Evolutionary conservation across 495 filamentous ascomycete species (phyloP), one percentile per base, ranked within the genome.

Genomic region (Penicillium cataractarum): DNA sequence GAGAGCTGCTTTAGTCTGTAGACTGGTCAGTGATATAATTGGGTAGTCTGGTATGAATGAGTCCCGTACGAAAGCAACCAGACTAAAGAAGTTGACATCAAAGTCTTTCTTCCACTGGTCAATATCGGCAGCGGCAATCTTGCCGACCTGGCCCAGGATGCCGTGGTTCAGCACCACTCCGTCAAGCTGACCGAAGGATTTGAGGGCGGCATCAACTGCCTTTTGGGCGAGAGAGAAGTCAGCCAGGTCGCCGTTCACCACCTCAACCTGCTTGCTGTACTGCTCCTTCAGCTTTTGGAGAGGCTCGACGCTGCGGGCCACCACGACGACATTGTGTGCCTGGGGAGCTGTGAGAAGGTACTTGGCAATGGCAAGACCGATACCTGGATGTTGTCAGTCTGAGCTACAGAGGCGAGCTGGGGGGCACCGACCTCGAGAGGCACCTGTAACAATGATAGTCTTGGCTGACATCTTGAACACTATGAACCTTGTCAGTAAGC

Each of bases 81-180:
- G 84, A 59, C 89, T 91, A 73, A 97, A 89, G 64, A 97, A 84
- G 68, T 97, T 97, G 58, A 91, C 81, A 65, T 96, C 89, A 66
- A 90, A 97, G 17, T 82, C 78, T n/a, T 74, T 71, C 72, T 84
- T 86, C 92, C 92, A 97, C 61, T 90, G 87, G 58, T 90, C 83
- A 0, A 83, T 65, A 54, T 84, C 82, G 7, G 82, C 78, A 21
- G 92, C 81, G 13, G 77, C 85, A 53, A 97, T 77, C 58, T 84
- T 88, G 24, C 84, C 85, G n/a, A 97, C 89, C 19, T 93, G 92
- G 21, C 86, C 83, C 37, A 99, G 74, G 8, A 88, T 81, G 4
- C 92, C 93, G 71, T 99, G 95, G 71, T 97, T 97, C 42, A 99
- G 75, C 21, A 97, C 86, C 46, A 99, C 70, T 0, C 89, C 89